phyloP scores from a whole-genome alignment of 1,139 yeast species.

The Pichia sp. region DNA sequence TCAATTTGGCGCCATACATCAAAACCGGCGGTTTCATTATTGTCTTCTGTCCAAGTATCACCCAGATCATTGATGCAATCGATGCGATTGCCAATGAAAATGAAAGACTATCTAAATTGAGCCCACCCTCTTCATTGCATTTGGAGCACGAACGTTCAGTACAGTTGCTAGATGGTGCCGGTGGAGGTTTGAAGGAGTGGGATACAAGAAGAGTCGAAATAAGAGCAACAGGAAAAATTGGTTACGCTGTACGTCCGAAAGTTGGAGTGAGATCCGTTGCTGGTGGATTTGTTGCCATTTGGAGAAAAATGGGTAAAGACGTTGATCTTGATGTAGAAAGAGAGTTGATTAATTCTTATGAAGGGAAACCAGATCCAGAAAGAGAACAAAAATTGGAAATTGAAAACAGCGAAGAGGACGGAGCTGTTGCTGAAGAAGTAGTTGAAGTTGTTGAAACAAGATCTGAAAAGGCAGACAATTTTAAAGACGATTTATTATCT shows the following conservation, averaged over 20 bases:
- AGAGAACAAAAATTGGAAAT: neutral
- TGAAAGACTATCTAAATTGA: slow-evolving; percentile 5
- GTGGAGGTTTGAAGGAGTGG: slow-evolving; percentile 39
- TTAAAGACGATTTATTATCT: slow-evolving; percentile 5
- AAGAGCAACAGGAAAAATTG: slow-evolving; percentile 31
- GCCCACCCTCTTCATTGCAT: slow-evolving; percentile 5
- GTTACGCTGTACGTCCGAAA: slow-evolving; percentile 37
- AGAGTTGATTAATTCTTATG: slow-evolving; percentile 6
- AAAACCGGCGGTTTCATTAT: slow-evolving; percentile 34
- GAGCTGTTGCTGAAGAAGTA: neutral
- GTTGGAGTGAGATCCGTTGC: slow-evolving; percentile 37
- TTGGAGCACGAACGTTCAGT: slow-evolving; percentile 26
- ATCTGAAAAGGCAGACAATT: neutral
- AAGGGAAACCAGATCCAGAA: slow-evolving; percentile 1
- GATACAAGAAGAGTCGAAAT: slow-evolving; percentile 30
- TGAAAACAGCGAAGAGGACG: neutral
- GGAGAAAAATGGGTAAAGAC: slow-evolving; percentile 20
- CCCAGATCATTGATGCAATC: slow-evolving; percentile 34
- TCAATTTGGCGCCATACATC: slow-evolving; percentile 25
- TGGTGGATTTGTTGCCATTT: slow-evolving; percentile 38
- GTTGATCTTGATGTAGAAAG: slow-evolving; percentile 10
- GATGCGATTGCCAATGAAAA: slow-evolving; percentile 21
- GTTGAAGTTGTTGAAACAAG: neutral
- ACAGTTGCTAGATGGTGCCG: slow-evolving; percentile 37
- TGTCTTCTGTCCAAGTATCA: slow-evolving; percentile 37